Base-by-base conservation (phyloP, 2,329 filamentous ascomycete species). In the Paraphoma sp. region DNA sequence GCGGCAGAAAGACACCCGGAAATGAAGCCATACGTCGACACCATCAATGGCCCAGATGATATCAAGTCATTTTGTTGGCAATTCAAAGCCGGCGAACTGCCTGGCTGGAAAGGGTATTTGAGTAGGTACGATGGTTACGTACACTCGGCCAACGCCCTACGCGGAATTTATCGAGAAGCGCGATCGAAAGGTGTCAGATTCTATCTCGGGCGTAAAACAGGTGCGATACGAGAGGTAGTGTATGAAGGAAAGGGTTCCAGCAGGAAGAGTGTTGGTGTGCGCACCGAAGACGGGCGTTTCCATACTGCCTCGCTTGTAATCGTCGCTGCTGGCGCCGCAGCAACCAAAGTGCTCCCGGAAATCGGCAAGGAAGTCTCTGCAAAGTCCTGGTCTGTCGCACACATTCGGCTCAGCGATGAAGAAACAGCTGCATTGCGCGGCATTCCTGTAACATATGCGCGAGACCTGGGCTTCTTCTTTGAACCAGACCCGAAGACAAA, bases 391-490 rank as follows among this genome's bases (percentile, higher is more conserved):
- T 82, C 83, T 0, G 81, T 89, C 1, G 86, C 83, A 0, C 86
- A 89, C 63, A 76, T 88, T 1, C 81, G 83, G 46, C 78, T 89
- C 1, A 86, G 80, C 0, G 78, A 83, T 6, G 79, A 80, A 0
- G 86, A 89, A 68, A 80, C 82, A 0, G 78, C 81, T 2, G 74
- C 73, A 5, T 80, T 89, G 1, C 80, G 82, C 1, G 83, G 84
- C 2, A 85, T 89, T 10, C 86, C 87, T 0, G 84, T 87, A 0
- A 86, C 83, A 0, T 86, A 87, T 50, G 82, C 83, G 1, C 81
- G 86, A 1, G 86, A 89, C 57, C 74, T 88, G 0, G 86, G 86
- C 0, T 89, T 89, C 77, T 86, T 87, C 73, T 89, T 89, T 54
- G 87, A 89, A 69, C 86, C 87, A 0, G 86, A 89, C 60, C 82